Evolutionary conservation across 768 basidiomycete genomes (phyloP), one percentile per base, ranked within the genome.

Genomic region (Boletus rubroflammeus): DNA sequence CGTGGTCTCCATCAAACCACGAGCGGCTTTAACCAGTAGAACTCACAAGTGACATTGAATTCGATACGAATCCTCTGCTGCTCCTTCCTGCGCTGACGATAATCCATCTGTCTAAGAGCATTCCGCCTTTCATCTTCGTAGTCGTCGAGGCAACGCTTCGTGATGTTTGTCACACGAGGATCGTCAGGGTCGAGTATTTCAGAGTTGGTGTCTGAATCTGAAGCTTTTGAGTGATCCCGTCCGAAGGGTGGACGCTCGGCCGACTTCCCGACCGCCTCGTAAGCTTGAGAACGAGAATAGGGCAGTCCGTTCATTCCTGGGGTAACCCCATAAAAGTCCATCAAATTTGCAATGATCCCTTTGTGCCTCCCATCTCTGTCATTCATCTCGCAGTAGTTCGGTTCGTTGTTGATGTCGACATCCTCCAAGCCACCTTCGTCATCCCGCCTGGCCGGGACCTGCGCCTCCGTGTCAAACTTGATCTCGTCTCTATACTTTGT

Each of bases 111-210:
- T 44, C 80, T 78, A 35, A 88, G 73, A 42, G 74, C 75, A 50
- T 84, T 80, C 55, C 77, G 81, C 68, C 85, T 84, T 17, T 84
- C 68, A 54, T 86, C 86, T 29, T 81, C 81, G 8, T 77, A 76
- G 61, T 86, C 85, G 52, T 83, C 80, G 32, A 81, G 71, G 52
- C 75, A 74, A 55, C 72, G 72, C 49, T 75, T 76, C 59, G 69
- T 75, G 29, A 78, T 68, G 6, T 85, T 85, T 41, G 84, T 88
- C 23, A 89, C 73, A 40, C 78, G 75, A 47, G 87, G 88, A 68
- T 91, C 88, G 59, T 91, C 86, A 17, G 81, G 78, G 64, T 92
- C 90, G 36, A 86, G 68, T 8, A 80, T 52, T 15, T 85, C 81
- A 19, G 81, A 82, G 44, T 75, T 67, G 46, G 72, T 67, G 26